Evolutionary conservation across 2,329 filamentous ascomycete genomes (phyloP), one percentile per base, ranked within the genome.

Genomic region (Plenodomus biglobosus): DNA sequence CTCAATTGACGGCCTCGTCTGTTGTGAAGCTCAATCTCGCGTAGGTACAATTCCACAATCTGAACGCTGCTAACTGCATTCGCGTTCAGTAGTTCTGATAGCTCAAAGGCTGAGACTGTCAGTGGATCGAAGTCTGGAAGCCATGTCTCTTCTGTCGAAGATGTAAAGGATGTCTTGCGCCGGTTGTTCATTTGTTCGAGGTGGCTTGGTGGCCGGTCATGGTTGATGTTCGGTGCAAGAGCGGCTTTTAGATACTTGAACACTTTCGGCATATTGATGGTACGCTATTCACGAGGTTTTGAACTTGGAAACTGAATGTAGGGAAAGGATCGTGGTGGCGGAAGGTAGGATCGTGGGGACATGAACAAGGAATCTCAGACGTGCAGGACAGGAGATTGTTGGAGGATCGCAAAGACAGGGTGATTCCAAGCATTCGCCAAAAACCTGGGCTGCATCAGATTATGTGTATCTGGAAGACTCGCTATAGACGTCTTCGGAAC

Each of bases 21-120:
- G 49, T 71, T 71, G 42, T 71, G 68, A 42, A 64, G 46, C 32
- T 69, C 67, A 42, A 70, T 71, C 35, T 70, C 62, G 13, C 61
- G 57, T 18, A 71, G 48, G 52, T 70, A 70, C 15, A 64, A 43
- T 35, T 69, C 61, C 22, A 71, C 65, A 43, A 71, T 69, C 44
- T 70, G 67, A 5, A 71, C 68, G 21, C 66, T 69, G 4, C 64
- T 63, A 10, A 71, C 58, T 4, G 55, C 59, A 10, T 59, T 53
- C 8, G 64, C 56, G 41, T 64, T 63, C 32, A 71, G 43, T 44
- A 71, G 55, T 41, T 68, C 60, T 3, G 66, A 64, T 1, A 70
- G 55, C 47, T 68, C 62, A 22, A 59, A 68, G 3, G 67, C 68
- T 3, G 66, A 65, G 1, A 58, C 51, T 1, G 59, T 55, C 21